Evolutionary conservation across 192 early-diverging fungal genomes (phyloP).

Genomic region (Chytriomyces hyalinus): DNA sequence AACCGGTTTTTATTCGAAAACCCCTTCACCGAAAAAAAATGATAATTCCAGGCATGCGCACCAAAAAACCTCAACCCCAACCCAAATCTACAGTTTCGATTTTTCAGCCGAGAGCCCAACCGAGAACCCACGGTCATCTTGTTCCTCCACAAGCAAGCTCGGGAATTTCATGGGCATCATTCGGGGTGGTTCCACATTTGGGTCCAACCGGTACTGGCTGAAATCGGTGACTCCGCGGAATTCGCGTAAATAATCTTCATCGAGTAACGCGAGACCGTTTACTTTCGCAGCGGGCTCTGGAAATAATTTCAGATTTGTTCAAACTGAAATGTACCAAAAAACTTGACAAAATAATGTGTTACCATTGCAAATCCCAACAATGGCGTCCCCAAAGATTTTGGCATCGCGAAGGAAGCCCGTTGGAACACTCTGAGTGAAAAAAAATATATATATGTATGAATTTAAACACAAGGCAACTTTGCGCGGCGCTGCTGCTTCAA

Average conservation of each 20-base stretch:
- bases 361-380: conserved; percentile 32
- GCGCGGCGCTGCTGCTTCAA: too few species aligned
- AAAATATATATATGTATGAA: neutral
- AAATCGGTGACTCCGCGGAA: conserved; percentile 29
- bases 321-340: neutral
- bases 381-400: conserved; percentile 43
- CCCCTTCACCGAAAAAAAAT: too few species aligned
- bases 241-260: conserved; percentile 48
- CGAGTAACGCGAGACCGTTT: conserved; percentile 39
- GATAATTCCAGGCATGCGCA: too few species aligned
- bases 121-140: conserved; percentile 50
- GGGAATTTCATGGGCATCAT: conserved; percentile 52
- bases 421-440: conserved; percentile 8
- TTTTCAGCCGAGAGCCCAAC: neutral
- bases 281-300: conserved; percentile 22
- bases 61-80: too few species aligned
- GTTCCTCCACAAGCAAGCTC: conserved; percentile 43
- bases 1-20: too few species aligned
- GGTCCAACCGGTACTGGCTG: conserved; percentile 18
- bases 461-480: too few species aligned
- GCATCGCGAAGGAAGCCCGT: conserved; percentile 24
- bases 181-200: conserved; percentile 36
- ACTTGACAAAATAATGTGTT: neutral
- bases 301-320: neutral
- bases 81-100: neutral